These are phyloP conservation scores for Solanum chacoense DNA, from an alignment of 305 asterid species.

Conservation along the genomic window DNA sequence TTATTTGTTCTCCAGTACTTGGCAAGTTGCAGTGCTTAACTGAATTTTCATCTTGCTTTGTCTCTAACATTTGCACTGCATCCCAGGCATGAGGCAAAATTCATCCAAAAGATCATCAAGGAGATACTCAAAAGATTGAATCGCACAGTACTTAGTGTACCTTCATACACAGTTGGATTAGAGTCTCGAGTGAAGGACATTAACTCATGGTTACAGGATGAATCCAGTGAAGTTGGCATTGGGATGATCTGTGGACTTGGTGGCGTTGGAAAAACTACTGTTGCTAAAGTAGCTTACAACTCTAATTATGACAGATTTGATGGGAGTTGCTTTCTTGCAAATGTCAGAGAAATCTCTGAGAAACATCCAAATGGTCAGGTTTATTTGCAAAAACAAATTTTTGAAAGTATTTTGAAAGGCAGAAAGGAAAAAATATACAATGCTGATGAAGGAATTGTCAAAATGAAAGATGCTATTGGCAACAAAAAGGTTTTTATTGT, in stretches of 20 bases:
- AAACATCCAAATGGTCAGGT: conserved; percentile 2
- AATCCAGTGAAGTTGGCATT: background rate
- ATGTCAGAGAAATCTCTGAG: conserved; percentile 6
- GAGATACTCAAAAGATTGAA: conserved; percentile 7
- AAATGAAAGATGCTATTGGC: conserved; percentile 10
- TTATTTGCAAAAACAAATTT: conserved; percentile 11
- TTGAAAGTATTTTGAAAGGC: conserved; percentile 2
- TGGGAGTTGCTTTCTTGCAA: conserved; percentile 11
- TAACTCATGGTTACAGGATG: conserved; percentile 14
- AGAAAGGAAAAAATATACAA: background rate
- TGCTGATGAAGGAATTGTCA: conserved; percentile 11
- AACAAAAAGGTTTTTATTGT: conserved; percentile 7
- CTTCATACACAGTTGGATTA: conserved; percentile 12
- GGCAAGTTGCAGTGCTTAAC: background rate
- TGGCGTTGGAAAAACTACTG: conserved; percentile 17
- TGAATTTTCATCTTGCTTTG: background rate
- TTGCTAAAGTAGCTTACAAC: conserved; percentile 14
- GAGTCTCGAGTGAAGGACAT: conserved; percentile 6
- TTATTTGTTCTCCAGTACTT: background rate
- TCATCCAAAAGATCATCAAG: conserved; percentile 9
- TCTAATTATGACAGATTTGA: conserved; percentile 5
- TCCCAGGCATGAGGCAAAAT: conserved; percentile 2
- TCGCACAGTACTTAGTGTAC: conserved; percentile 6
- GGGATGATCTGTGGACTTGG: conserved; percentile 9
- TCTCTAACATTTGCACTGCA: background rate